Base-by-base conservation (phyloP, 1,139 yeast species). In the Schwanniomyces etchellsii region DNA sequence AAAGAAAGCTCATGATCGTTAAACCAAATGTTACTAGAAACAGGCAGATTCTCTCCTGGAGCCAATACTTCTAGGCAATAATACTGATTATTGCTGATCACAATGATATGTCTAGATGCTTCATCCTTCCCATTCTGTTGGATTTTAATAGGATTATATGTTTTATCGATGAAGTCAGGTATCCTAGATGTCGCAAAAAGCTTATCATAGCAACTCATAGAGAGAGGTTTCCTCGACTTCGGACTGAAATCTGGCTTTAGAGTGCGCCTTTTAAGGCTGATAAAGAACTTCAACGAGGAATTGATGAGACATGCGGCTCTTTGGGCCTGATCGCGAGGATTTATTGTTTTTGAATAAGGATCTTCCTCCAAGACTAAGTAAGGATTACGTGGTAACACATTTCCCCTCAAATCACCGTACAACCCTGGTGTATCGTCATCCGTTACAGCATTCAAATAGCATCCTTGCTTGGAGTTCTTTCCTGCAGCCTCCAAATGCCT, bases 301-400 rank as follows among this genome's bases (percentile, higher is more conserved):
- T 76, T 71, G 27, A 81, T 67, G 43, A 81, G 57, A 24, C 72
- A 78, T 2, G 88, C 78, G 4, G 88, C 77, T 28, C 89, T 54
- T 38, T 76, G 80, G 3, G 75, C 62, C 55, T 81, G 91, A 35
- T 71, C 63, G 4, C 85, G 82, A 20, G 79, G 77, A 35, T 68
- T 73, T 35, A 67, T 52, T n/a, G 72, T 65, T 43, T 62, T 61
- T 13, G 70, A 52, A 40, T 75, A 67, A 1, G 89, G 88, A 43
- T 81, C 93, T 46, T 81, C 82, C 41, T 81, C 86, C 18, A 81
- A 53, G 5, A 81, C 71, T 42, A 81, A 63, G 43, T 79, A 81
- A 1, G 93, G 93, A 45, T 81, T 81, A 37, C 89, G 60, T 4
- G 93, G 93, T 31, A 81, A 59, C 2, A 81, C 77, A 43, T 78